Base-by-base conservation (phyloP, 768 basidiomycete species). In the Tricholoma sp. region DNA sequence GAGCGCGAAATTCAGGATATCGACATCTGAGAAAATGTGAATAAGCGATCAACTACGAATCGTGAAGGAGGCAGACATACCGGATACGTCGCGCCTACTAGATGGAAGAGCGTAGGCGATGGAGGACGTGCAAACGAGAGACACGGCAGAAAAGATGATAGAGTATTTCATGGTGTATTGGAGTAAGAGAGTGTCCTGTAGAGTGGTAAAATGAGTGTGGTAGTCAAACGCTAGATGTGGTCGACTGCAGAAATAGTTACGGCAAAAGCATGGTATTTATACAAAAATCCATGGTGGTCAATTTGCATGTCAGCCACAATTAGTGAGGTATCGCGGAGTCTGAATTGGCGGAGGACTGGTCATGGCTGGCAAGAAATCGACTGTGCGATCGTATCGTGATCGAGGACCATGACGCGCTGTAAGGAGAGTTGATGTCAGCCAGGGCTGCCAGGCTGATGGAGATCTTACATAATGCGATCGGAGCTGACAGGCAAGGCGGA, bases 1-100 rank as follows among this genome's bases (percentile, higher is more conserved):
- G 50, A 81, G 69, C 0, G 78, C 75, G 47, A 69, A 76, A 58
- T 80, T 75, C 18, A 82, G 71, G 39, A 78, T 56, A 7, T 60
- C 64, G 29, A 58, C 48, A 50, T 67, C 68, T 66, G 20, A 6
- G 17, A 15, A 29, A 44, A 31, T 42, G 1, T n/a, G 15, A 7
- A 15, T 53, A 11, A 53, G 52, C 39, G 39, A 53, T 32, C 32
- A 9, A 3, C 47, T 48, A 6, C 15, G 6, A 31, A 13, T 15
- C 29, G 11, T 31, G 31, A 17, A 49, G 29, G 17, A 42, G 8
- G 2, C 0, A 32, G 12, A 33, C 29, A 31, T 10, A 34, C 37
- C 10, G 1, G n/a, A 2, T 1, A 24, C 47, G 29, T 31, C 29
- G n/a, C 47, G 47, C 4, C 20, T 37, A 9, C 20, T 37, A 9